A percentile compares a stretch with the other conserved stretches of the same genome.
Conservation (phyloP, 495 filamentous ascomycete genomes). For the Mytilinidion resinicola region DNA sequence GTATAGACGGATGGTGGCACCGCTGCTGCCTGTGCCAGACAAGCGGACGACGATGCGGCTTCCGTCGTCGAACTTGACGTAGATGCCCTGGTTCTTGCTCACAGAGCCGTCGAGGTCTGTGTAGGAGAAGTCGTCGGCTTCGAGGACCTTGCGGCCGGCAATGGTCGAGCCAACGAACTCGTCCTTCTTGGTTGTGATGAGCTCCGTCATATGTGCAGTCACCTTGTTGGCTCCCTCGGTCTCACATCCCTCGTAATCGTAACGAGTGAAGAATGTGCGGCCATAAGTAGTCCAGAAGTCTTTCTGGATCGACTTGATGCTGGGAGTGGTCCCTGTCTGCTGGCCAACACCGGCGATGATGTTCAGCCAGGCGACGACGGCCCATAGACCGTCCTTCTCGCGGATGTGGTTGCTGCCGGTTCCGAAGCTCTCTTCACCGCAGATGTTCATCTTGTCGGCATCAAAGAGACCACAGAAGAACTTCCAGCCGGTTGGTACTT, state of each 20-base stretch:
- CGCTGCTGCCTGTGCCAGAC: slow-evolving; percentile 89
- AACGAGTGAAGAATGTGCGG: slow-evolving; percentile 97
- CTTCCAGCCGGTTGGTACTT: slow-evolving; percentile 98
- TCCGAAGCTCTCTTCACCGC: slow-evolving; percentile 95
- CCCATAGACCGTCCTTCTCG: slow-evolving; percentile 98
- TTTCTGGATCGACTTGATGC: slow-evolving; percentile 88
- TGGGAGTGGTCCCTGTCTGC: slow-evolving; percentile 64
- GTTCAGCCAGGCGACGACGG: slow-evolving; percentile 94
- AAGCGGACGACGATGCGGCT: slow-evolving; percentile 89
- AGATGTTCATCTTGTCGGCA: slow-evolving; percentile 95
- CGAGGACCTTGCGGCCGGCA: slow-evolving; percentile 71
- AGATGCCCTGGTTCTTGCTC: slow-evolving; percentile 91
- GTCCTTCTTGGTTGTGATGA: slow-evolving; percentile 60
- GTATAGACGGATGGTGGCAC: slow-evolving; percentile 93
- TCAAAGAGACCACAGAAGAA: slow-evolving; percentile 99
- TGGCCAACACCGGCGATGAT: slow-evolving; percentile 93
- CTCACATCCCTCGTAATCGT: slow-evolving; percentile 95
- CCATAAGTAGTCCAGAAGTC: slow-evolving; percentile 98
- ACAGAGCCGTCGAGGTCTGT: slow-evolving; percentile 95
- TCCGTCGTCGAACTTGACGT: slow-evolving; percentile 88
- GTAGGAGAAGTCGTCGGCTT: slow-evolving; percentile 94
- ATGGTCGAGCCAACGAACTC: slow-evolving; percentile 79
- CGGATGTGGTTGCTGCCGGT: slow-evolving; percentile 99
- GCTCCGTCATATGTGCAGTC: slow-evolving; percentile 63
- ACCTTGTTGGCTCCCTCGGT: slow-evolving; percentile 84